Percentiles rank a stretch among this genome's conserved stretches.
Conservation (phyloP, 2,329 filamentous ascomycete species). For the Dactylellina leptospora region DNA sequence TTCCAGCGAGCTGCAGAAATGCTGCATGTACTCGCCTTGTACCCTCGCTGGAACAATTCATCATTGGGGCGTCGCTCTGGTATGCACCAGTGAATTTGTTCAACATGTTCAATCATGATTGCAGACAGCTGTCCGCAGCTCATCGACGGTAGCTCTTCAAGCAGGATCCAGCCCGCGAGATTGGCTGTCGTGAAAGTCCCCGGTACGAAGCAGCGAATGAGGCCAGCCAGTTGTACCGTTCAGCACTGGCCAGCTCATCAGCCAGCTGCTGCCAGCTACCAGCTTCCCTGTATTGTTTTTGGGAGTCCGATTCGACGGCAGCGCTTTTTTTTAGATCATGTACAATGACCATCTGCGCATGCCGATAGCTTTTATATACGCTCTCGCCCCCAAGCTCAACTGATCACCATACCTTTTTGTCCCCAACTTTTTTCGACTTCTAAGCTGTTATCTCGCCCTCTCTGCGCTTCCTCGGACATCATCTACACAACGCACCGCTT, state of each 20-base stretch:
- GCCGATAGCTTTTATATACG: slow-evolving; percentile 16
- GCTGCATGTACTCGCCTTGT: slow-evolving; percentile 32
- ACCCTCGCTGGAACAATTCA: slow-evolving; percentile 44
- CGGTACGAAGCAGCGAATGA: slow-evolving; percentile 27
- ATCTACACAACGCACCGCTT: slow-evolving; percentile 38
- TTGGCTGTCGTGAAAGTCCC: slow-evolving; percentile 9
- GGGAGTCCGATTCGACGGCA: slow-evolving; percentile 37
- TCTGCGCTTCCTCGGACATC: slow-evolving; percentile 18
- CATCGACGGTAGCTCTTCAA: slow-evolving; percentile 19
- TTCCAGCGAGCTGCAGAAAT: slow-evolving; percentile 24
- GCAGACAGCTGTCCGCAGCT: slow-evolving; percentile 44
- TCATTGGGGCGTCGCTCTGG: slow-evolving; percentile 22
- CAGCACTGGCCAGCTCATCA: slow-evolving; percentile 51
- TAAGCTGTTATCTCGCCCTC: slow-evolving; percentile 13
- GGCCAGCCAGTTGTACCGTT: slow-evolving; percentile 39
- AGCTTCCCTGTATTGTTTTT: slow-evolving; percentile 19
- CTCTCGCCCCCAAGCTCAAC: slow-evolving; percentile 2
- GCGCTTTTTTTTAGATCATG: slow-evolving; percentile 5
- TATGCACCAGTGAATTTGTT: slow-evolving; percentile 3
- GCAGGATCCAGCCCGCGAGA: slow-evolving; percentile 19
- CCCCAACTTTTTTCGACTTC: slow-evolving; percentile 7
- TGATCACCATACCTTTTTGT: not conserved
- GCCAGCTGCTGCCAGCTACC: slow-evolving; percentile 34
- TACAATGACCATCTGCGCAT: slow-evolving; percentile 28
- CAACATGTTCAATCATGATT: slow-evolving; percentile 50